Evolutionary conservation across 108 stramenopile genomes (phyloP).

Genomic region (Stephanodiscus minutulus): DNA sequence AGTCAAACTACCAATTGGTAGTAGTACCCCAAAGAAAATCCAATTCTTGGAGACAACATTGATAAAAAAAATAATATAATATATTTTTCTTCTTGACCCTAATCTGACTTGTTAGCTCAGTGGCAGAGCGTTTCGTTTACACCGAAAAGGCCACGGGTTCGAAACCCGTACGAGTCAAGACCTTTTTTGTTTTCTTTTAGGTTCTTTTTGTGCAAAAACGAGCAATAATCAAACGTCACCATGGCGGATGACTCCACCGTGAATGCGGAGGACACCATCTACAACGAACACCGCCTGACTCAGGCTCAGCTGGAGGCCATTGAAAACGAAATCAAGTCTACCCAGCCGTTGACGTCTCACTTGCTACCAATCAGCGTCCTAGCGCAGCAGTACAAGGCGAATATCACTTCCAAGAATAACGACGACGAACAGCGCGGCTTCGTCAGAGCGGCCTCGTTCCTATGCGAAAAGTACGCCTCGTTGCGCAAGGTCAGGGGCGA

Average conservation of each 20-base stretch:
- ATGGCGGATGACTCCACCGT: slow-evolving; percentile 2
- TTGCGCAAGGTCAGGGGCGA: slow-evolving; percentile 88
- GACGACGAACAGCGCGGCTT: slow-evolving; percentile 41
- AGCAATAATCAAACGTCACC: too few species aligned
- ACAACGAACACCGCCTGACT: slow-evolving; percentile 44
- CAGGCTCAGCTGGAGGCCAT: slow-evolving; percentile 72
- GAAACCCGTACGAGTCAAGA: slow-evolving; percentile 22
- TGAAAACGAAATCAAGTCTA: slow-evolving; percentile 63
- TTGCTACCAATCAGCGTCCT: slow-evolving; percentile 46
- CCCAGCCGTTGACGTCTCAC: slow-evolving; percentile 68
- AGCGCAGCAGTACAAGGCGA: slow-evolving; percentile 25
- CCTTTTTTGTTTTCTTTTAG: too few species aligned
- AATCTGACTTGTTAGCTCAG: slow-evolving; percentile 27
- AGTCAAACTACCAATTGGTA: too few species aligned
- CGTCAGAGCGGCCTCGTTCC: slow-evolving; percentile 41
- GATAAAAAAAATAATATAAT: too few species aligned
- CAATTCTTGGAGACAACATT: too few species aligned
- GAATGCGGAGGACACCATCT: not conserved
- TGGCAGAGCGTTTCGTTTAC: slow-evolving; percentile 36
- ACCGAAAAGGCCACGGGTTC: slow-evolving; percentile 34
- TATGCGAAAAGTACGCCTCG: slow-evolving; percentile 55
- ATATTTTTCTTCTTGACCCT: too few species aligned
- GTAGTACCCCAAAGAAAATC: too few species aligned
- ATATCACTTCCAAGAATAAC: not conserved
- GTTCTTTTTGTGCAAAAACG: not conserved